Evolutionary conservation across 495 filamentous ascomycete species (phyloP).

Genomic region (Aspergillus affinis): DNA sequence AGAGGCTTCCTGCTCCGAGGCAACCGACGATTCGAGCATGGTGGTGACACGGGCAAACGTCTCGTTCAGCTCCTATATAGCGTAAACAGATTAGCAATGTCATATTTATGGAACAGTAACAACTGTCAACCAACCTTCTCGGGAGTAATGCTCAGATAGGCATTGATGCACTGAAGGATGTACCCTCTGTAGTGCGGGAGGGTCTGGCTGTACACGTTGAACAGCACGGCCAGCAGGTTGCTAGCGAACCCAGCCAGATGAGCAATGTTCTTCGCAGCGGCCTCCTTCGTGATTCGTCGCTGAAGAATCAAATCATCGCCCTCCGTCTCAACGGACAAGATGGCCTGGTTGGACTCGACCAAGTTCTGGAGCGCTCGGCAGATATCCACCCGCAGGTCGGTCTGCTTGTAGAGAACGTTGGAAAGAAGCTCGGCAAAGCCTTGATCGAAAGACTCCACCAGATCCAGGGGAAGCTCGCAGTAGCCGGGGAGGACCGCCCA

Average conservation of each 20-base stretch:
- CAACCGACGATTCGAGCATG: constrained; percentile 75
- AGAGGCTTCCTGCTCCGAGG: constrained; percentile 43
- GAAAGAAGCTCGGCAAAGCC: constrained; percentile 86
- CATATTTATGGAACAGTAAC: neutral
- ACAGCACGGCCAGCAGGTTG: constrained; percentile 89
- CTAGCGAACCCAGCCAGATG: constrained; percentile 76
- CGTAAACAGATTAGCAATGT: constrained; percentile 8
- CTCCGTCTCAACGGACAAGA: constrained; percentile 57
- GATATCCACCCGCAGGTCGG: constrained; percentile 79
- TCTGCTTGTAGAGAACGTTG: constrained; percentile 89
- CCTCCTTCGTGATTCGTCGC: constrained; percentile 68
- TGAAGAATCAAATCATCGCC: constrained; percentile 70
- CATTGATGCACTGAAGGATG: constrained; percentile 90
- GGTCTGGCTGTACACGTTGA: constrained; percentile 97
- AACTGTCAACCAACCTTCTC: constrained; percentile 46
- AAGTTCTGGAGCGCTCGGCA: constrained; percentile 82
- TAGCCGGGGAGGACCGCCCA: constrained; percentile 96
- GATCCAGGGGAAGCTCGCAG: constrained; percentile 84
- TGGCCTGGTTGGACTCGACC: constrained; percentile 85
- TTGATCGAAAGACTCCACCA: constrained; percentile 77
- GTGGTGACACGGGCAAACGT: constrained; percentile 83
- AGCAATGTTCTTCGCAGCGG: constrained; percentile 72
- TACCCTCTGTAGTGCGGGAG: constrained; percentile 87
- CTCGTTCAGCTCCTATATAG: constrained; percentile 68
- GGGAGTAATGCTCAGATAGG: constrained; percentile 84